phyloP scores from a whole-genome alignment of 2,329 filamentous ascomycete genomes.

The Xylaria hypoxylon region DNA sequence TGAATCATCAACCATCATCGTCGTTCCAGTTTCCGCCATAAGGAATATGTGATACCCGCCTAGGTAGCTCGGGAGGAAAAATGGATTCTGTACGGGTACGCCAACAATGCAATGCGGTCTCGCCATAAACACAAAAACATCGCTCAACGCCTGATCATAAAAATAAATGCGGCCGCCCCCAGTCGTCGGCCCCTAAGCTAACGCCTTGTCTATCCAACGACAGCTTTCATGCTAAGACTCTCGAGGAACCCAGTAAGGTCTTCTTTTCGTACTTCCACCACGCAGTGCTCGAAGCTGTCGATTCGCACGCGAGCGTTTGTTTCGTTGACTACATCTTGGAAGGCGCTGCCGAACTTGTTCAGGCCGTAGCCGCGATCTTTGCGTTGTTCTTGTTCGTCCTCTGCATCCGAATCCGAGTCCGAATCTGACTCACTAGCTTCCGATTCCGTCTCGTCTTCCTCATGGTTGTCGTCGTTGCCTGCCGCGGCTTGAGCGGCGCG shows the following conservation, averaged over 20 bases:
- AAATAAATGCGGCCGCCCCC: constrained; percentile 14
- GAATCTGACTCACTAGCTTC: constrained; percentile 66
- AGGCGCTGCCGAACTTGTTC: constrained; percentile 94
- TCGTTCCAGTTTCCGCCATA: constrained; percentile 29
- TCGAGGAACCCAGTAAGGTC: constrained; percentile 92
- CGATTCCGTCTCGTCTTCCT: constrained; percentile 62
- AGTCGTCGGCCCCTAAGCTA: constrained; percentile 2
- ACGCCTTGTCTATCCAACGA: constrained; percentile 67
- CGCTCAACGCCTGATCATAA: constrained; percentile 29
- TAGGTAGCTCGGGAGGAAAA: constrained; percentile 22
- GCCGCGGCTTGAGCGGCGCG: constrained; percentile 67
- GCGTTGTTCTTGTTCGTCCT: constrained; percentile 65
- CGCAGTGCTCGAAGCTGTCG: constrained; percentile 97
- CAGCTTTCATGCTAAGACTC: constrained; percentile 88
- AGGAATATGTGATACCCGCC: constrained; percentile 27
- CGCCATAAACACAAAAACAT: constrained; percentile 32
- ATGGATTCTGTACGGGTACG: constrained; percentile 23
- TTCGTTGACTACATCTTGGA: constrained; percentile 93
- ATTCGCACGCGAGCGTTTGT: constrained; percentile 90
- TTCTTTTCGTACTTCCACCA: constrained; percentile 97
- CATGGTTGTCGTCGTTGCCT: constrained; percentile 60
- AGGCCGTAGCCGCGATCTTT: constrained; percentile 76
- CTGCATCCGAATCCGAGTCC: constrained; percentile 59
- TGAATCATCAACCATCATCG: constrained; percentile 39
- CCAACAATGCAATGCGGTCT: constrained; percentile 30